Evolutionary conservation across 345 rosid genomes (phyloP).

Genomic region (Populus deltoides): DNA sequence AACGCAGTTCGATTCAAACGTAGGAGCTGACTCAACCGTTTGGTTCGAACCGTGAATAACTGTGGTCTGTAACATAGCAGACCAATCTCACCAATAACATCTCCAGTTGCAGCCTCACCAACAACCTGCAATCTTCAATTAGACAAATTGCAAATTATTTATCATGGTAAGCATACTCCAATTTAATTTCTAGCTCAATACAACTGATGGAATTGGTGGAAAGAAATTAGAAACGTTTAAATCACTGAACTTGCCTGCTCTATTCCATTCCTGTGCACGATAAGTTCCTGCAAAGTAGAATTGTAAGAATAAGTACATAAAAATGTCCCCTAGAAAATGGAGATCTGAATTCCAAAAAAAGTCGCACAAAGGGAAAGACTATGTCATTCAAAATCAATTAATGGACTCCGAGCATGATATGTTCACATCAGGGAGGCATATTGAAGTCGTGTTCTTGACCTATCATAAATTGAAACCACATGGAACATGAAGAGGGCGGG

Average conservation of each 20-base stretch:
- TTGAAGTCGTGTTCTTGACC: background rate
- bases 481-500: background rate
- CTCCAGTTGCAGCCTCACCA: constrained; percentile 62
- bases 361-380: constrained; percentile 1
- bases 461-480: background rate
- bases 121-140: constrained; percentile 44
- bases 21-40: constrained; percentile 75
- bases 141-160: background rate
- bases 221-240: constrained; percentile 2
- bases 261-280: constrained; percentile 45
- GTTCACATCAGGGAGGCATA: background rate
- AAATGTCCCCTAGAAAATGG: constrained; percentile 1
- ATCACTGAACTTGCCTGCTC: constrained; percentile 55
- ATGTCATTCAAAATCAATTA: background rate
- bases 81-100: constrained; percentile 78
- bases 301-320: constrained; percentile 14
- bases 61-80: constrained; percentile 90
- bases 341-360: background rate
- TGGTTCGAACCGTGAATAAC: constrained; percentile 76
- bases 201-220: background rate
- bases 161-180: background rate
- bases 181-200: background rate
- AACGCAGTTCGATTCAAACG: constrained; percentile 78
- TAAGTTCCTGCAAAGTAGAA: constrained; percentile 54
- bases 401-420: background rate